Conservation (phyloP, 169 alveolate species). For the Plasmodium fragile region DNA sequence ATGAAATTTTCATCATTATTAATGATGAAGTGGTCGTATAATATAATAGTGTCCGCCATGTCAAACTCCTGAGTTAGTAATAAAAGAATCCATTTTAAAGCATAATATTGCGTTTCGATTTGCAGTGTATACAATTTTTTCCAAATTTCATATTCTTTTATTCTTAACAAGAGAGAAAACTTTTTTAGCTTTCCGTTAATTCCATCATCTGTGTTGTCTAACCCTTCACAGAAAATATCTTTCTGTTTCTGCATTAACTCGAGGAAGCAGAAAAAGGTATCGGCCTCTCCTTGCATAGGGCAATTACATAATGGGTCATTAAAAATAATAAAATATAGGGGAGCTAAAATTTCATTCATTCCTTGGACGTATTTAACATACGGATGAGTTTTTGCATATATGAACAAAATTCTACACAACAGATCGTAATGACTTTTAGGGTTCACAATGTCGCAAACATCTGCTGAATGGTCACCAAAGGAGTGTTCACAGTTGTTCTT, state of each 20-base stretch:
- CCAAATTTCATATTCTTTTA: conserved; percentile 75
- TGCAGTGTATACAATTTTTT: conserved; percentile 47
- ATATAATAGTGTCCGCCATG: conserved; percentile 72
- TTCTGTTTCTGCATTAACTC: conserved; percentile 89
- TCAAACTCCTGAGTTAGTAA: conserved; percentile 83
- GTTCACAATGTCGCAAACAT: conserved; percentile 62
- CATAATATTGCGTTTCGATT: conserved; percentile 81
- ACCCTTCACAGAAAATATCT: conserved; percentile 82
- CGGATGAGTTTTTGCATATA: conserved; percentile 87
- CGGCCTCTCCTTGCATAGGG: conserved; percentile 87
- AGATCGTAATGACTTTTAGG: conserved; percentile 80
- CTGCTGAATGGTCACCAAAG: conserved; percentile 1
- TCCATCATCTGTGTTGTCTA: conserved; percentile 83
- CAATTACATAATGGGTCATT: conserved; percentile 79
- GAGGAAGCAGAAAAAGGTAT: conserved; percentile 89
- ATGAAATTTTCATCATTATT: conserved; percentile 68
- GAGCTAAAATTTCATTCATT: conserved; percentile 91
- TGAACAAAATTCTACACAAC: conserved; percentile 85
- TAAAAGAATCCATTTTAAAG: conserved; percentile 83
- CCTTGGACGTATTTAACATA: conserved; percentile 91
- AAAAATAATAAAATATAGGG: conserved; percentile 84
- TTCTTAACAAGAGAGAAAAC: conserved; percentile 67
- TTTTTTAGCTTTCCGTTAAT: conserved; percentile 76
- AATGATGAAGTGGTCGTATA: conserved; percentile 75
- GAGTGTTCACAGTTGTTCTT: not conserved